These are phyloP conservation scores for Tephrocybe rancida DNA, from an alignment of 768 basidiomycete genomes.

Conservation along the genomic window DNA sequence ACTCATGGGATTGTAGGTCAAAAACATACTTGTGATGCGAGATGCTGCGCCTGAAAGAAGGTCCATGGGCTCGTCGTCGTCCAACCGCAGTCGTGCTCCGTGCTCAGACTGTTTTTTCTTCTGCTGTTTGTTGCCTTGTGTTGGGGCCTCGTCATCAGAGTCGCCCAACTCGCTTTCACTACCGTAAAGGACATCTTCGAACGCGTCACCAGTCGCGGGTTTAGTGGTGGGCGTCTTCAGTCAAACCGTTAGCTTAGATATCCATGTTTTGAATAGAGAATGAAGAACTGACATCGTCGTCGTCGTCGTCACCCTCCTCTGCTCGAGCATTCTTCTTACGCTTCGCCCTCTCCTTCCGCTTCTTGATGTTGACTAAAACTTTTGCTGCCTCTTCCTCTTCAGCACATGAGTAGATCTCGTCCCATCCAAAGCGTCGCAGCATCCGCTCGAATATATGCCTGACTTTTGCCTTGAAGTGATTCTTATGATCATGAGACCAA, in stretches of 20 bases:
- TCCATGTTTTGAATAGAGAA: background rate
- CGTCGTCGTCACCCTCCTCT: conserved; percentile 66
- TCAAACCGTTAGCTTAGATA: conserved; percentile 3
- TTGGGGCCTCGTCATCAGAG: conserved; percentile 59
- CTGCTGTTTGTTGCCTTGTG: conserved; percentile 20
- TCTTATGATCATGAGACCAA: conserved; percentile 98
- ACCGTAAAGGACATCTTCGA: conserved; percentile 96
- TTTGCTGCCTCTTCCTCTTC: conserved; percentile 84
- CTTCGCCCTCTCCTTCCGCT: conserved; percentile 92
- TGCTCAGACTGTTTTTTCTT: conserved; percentile 35
- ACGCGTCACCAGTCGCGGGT: conserved; percentile 75
- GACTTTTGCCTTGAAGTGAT: conserved; percentile 97
- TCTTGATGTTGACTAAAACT: conserved; percentile 92
- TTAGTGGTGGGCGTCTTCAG: conserved; percentile 46
- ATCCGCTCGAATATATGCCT: conserved; percentile 97
- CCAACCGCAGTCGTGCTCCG: conserved; percentile 74
- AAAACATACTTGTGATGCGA: conserved; percentile 67
- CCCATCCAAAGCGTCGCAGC: conserved; percentile 88
- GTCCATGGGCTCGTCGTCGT: conserved; percentile 96
- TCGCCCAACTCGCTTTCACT: conserved; percentile 90
- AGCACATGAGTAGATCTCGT: conserved; percentile 75
- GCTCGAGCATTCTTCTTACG: conserved; percentile 71
- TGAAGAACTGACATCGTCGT: conserved; percentile 34
- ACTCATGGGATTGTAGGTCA: background rate
- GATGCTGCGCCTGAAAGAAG: conserved; percentile 80